Percentiles rank a stretch among this genome's conserved stretches.
phyloP scores from a whole-genome alignment of 345 rosid species.

The Camelina neglecta region DNA sequence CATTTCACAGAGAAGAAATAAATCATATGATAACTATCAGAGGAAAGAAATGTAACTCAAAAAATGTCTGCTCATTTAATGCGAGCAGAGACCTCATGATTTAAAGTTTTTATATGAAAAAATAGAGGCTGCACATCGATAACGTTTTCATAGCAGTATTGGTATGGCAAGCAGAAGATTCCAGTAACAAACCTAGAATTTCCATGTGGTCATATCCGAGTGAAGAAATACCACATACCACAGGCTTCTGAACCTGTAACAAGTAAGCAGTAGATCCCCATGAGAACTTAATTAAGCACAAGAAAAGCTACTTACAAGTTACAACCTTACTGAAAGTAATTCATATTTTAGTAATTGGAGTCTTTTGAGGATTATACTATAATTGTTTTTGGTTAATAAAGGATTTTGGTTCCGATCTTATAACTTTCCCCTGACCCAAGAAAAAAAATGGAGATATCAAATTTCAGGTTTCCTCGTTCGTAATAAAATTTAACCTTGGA shows the following conservation, averaged over 20 bases:
- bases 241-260: slow-evolving; percentile 79
- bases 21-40: neutral
- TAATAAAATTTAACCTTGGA: neutral
- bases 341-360: neutral
- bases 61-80: slow-evolving; percentile 5
- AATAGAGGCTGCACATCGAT: slow-evolving; percentile 2
- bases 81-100: slow-evolving; percentile 11
- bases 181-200: slow-evolving; percentile 83
- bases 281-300: slow-evolving; percentile 28
- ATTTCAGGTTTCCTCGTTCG: slow-evolving; percentile 15
- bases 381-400: slow-evolving; percentile 2
- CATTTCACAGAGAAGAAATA: slow-evolving; percentile 40
- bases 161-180: slow-evolving; percentile 30
- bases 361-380: neutral
- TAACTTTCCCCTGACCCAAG: neutral
- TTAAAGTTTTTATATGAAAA: neutral
- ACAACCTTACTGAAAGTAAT: slow-evolving; percentile 7
- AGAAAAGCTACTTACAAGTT: slow-evolving; percentile 3
- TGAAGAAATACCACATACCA: slow-evolving; percentile 88
- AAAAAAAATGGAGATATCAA: neutral
- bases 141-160: slow-evolving; percentile 12
- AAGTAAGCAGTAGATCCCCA: slow-evolving; percentile 26
- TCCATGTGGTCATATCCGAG: slow-evolving; percentile 99
- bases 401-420: slow-evolving; percentile 1
- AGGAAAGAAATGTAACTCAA: neutral